Evolutionary conservation across 768 basidiomycete species (phyloP), one percentile per base, ranked within the genome.

Genomic region (Mycena sanguinolenta): DNA sequence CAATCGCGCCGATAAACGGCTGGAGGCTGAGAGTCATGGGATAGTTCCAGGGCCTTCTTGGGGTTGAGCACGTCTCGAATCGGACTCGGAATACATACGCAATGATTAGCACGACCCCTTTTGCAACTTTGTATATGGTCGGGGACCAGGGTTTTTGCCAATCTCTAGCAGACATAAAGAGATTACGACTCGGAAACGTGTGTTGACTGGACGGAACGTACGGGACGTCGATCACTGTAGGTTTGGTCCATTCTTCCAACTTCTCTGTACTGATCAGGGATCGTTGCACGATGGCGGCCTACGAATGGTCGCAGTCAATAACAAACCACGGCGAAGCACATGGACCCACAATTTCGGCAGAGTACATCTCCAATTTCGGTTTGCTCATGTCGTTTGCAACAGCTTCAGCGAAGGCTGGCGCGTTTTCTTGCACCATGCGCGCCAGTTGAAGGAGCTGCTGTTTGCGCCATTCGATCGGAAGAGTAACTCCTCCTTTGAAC

Each of bases 41-140:
- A 23, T 27, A 63, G 21, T n/a, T 50, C 27, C 58, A 4, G 32
- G 42, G 10, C 86, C 23, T 67, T 91, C 91, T 71, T 95, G 69
- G 16, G 92, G 91, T 0, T 83, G 81, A 10, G 93, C 42, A 0
- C 85, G 77, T n/a, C n/a, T n/a, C n/a, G 59, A 92, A 78, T 83
- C 85, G 90, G 14, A 94, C 67, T 0, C 92, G 93, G 75, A 91
- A 93, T 77, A 94, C 94, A 85, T 92, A 94, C 0, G 92, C 91
- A 36, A 95, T 91, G 73, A 92, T 87, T 54, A 94, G 81, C 0
- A 91, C 86, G 30, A 90, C 86, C 4, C 93, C 93, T 77, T 95
- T 96, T 53, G 95, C 85, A 72, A 93, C 92, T 74, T 94, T 93
- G 63, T 88, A 84, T 2, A 94, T n/a, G n/a, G n/a, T n/a, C n/a